These are phyloP conservation scores for Metschnikowia peoriensis DNA, from an alignment of 805 yeast species.

Conservation along the genomic window DNA sequence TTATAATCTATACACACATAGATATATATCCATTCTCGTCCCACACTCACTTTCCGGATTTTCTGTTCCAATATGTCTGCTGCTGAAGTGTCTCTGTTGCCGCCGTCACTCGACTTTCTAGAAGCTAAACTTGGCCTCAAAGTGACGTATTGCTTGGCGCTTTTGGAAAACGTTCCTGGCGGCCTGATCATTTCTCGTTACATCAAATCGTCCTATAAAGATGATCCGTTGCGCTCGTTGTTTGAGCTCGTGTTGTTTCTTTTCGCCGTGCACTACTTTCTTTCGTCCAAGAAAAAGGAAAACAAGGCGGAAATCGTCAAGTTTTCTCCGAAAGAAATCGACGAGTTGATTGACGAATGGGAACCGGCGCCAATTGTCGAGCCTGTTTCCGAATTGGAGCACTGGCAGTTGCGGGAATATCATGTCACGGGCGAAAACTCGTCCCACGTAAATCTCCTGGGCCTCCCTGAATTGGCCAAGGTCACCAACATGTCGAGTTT, in stretches of 20 bases:
- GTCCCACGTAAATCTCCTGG: constrained; percentile 30
- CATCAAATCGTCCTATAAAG: constrained; percentile 80
- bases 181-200: constrained; percentile 63
- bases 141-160: constrained; percentile 35
- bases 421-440: constrained; percentile 60
- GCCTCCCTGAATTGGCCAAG: constrained; percentile 24
- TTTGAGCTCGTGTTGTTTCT: constrained; percentile 74
- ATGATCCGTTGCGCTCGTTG: constrained; percentile 89
- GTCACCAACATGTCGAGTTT: constrained; percentile 68
- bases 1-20: no score
- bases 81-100: constrained; percentile 17
- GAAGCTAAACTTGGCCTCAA: constrained; percentile 31
- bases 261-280: constrained; percentile 81
- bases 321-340: constrained; percentile 62
- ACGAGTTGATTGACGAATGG: constrained; percentile 88
- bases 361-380: constrained; percentile 80
- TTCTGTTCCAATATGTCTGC: constrained; percentile 1
- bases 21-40: no score
- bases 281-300: constrained; percentile 73
- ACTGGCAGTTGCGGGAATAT: constrained; percentile 60
- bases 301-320: constrained; percentile 69
- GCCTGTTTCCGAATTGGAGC: constrained; percentile 48
- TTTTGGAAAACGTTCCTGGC: constrained; percentile 49
- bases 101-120: constrained; percentile 39
- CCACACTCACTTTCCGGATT: no score